These are phyloP conservation scores for Pseudogymnoascus sp. DNA, from an alignment of 2,329 filamentous ascomycete genomes.

Conservation along the genomic window DNA sequence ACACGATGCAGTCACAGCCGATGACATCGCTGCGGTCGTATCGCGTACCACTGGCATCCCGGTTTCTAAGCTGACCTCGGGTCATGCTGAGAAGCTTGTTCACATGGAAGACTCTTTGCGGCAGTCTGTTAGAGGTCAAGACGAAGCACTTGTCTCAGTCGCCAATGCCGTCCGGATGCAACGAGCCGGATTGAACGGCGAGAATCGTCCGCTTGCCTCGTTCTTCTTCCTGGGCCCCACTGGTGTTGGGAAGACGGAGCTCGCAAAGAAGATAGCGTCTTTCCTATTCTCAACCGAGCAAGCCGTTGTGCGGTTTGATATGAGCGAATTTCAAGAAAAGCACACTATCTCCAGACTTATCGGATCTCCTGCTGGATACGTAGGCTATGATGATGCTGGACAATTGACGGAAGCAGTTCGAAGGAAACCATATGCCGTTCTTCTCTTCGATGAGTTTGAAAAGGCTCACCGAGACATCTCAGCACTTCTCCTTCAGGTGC, in stretches of 20 bases:
- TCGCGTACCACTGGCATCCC: slow-evolving; percentile 89
- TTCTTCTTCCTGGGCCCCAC: slow-evolving; percentile 98
- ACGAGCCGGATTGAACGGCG: slow-evolving; percentile 80
- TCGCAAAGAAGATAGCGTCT: slow-evolving; percentile 89
- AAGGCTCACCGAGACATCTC: slow-evolving; percentile 96
- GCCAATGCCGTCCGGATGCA: slow-evolving; percentile 91
- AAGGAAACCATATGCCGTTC: slow-evolving; percentile 87
- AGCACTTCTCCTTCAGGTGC: slow-evolving; percentile 79
- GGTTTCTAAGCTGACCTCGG: slow-evolving; percentile 81
- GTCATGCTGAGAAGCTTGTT: slow-evolving; percentile 88
- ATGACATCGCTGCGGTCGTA: slow-evolving; percentile 89
- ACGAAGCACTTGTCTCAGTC: slow-evolving; percentile 84
- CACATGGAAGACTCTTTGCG: slow-evolving; percentile 89
- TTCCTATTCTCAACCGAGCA: slow-evolving; percentile 90
- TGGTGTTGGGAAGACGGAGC: slow-evolving; percentile 92
- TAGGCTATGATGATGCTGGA: slow-evolving; percentile 93
- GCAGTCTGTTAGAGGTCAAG: slow-evolving; percentile 79
- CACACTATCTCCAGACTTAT: slow-evolving; percentile 91
- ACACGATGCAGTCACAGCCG: slow-evolving; percentile 88
- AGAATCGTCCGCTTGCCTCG: slow-evolving; percentile 82
- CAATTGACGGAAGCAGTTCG: slow-evolving; percentile 93
- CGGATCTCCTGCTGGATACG: slow-evolving; percentile 85
- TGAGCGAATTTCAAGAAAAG: slow-evolving; percentile 96
- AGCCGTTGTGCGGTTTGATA: slow-evolving; percentile 89
- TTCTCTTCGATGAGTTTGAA: slow-evolving; percentile 95